A percentile compares a stretch with the other conserved stretches of the same genome.
Evolutionary conservation across 345 rosid genomes (phyloP).

Genomic region (Heritiera littoralis): DNA sequence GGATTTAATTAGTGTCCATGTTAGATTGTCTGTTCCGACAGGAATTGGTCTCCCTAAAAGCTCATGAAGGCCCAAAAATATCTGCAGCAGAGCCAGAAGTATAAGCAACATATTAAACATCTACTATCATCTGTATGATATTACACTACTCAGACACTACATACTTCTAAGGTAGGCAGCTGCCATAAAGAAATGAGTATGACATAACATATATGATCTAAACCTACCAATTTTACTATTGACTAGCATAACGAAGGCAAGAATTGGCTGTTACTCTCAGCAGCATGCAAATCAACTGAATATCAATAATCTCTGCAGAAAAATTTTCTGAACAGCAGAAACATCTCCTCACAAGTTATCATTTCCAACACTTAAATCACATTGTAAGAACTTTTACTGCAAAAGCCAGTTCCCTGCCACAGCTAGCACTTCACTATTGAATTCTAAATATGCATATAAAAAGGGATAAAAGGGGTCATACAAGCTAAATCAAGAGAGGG

Average conservation of each 20-base stretch:
- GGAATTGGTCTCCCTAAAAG: slow-evolving; percentile 63
- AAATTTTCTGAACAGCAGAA: not conserved
- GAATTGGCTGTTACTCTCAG: not conserved
- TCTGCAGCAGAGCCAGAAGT: slow-evolving; percentile 41
- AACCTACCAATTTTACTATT: not conserved
- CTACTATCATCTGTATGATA: not conserved
- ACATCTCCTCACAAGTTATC: not conserved
- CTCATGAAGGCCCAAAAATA: slow-evolving; percentile 55
- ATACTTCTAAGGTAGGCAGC: not conserved
- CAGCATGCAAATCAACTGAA: not conserved
- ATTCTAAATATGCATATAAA: not conserved
- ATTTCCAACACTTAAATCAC: not conserved
- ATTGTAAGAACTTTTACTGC: not conserved
- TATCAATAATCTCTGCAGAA: not conserved
- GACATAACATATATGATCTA: not conserved
- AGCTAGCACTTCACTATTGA: not conserved
- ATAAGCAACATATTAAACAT: slow-evolving; percentile 17
- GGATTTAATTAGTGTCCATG: slow-evolving; percentile 66
- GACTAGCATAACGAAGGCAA: slow-evolving; percentile 10
- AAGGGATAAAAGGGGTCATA: not conserved
- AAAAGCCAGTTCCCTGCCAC: not conserved
- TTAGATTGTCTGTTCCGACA: slow-evolving; percentile 58
- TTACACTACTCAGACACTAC: slow-evolving; percentile 1
- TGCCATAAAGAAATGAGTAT: not conserved
- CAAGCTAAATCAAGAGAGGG: not conserved